A percentile compares a stretch with the other conserved stretches of the same genome.
Evolutionary conservation across 495 filamentous ascomycete species (phyloP).

Genomic region (Cercophora newfieldiana): DNA sequence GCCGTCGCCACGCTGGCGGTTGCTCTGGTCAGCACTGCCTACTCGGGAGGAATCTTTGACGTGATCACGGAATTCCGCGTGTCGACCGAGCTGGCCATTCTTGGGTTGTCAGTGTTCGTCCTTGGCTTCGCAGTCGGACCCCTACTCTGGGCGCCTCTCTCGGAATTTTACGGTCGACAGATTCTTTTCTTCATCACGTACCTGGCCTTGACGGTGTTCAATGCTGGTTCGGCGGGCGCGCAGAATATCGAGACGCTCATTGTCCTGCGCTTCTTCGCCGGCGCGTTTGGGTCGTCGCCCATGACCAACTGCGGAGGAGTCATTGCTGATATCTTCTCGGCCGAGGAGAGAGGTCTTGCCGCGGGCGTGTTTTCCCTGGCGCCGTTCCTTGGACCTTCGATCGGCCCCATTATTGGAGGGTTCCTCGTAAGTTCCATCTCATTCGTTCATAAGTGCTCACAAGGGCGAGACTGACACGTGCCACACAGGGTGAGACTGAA

Average conservation of each 20-base stretch:
- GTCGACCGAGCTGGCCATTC: slow-evolving; percentile 58
- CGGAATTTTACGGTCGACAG: slow-evolving; percentile 65
- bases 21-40: slow-evolving; percentile 75
- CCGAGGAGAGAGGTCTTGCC: slow-evolving; percentile 59
- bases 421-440: slow-evolving; percentile 42
- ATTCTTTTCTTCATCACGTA: slow-evolving; percentile 67
- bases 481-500: slow-evolving; percentile 20
- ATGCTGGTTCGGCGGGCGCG: slow-evolving; percentile 60
- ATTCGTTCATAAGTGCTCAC: background rate
- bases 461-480: background rate
- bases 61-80: slow-evolving; percentile 61
- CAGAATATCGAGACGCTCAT: slow-evolving; percentile 66
- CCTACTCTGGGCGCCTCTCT: slow-evolving; percentile 63
- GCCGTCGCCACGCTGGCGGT: slow-evolving; percentile 72
- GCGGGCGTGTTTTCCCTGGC: slow-evolving; percentile 64
- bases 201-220: slow-evolving; percentile 65
- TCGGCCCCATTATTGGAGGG: slow-evolving; percentile 60
- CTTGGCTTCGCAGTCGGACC: slow-evolving; percentile 70
- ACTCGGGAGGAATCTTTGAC: slow-evolving; percentile 66
- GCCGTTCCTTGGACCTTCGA: slow-evolving; percentile 68
- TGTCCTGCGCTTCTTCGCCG: slow-evolving; percentile 76
- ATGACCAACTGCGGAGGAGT: slow-evolving; percentile 74
- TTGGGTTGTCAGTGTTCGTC: slow-evolving; percentile 74
- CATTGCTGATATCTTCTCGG: slow-evolving; percentile 72
- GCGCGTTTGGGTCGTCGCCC: slow-evolving; percentile 73